Evolutionary conservation across 2,329 filamentous ascomycete genomes (phyloP), one percentile per base, ranked within the genome.

Genomic region (Stromatinia cepivora): DNA sequence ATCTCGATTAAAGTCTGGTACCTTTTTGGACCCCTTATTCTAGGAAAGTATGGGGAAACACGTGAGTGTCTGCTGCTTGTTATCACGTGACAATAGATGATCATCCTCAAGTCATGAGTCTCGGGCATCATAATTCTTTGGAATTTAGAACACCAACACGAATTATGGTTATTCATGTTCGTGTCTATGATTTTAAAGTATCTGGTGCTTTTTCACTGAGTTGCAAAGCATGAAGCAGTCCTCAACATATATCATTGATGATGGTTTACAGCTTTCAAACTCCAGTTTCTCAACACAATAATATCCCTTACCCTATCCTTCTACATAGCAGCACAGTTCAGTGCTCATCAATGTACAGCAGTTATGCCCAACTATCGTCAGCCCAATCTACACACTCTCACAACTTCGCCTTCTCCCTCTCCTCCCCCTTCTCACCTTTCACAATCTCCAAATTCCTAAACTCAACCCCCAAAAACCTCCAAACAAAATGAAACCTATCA

Each of bases 401-500:
- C 34, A 63, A 52, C 31, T 63, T 63, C 6, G 72, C 50, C 57
- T 74, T 76, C 45, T 22, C 57, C 10, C 45, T 56, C 7, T 42
- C 15, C 0, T 36, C 54, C 69, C 71, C 71, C 25, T 79, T 77
- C 39, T 25, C 53, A 10, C 56, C 58, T 11, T 54, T n/a, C 8
- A 82, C 69, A 52, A 88, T 75, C 71, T 81, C 80, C 31, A 90
- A 75, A 69, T 88, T 85, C 70, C 82, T 83, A 77, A 84, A 88
- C 6, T 86, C 86, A 59, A 93, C 74, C 0, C 82, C 88, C 57
- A 93, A 78, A 76, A 87, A 90, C 70, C 85, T 81, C 80, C 89
- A 93, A 73, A 94, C 85, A 74, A 86, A 90, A 73, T 88, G 85
- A 78, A 89, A 92, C 69, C 87, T 82, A 80, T 94, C 91, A 79